These are phyloP conservation scores for Elsinoe perseae DNA, from an alignment of 2,329 filamentous ascomycete species.

Conservation along the genomic window DNA sequence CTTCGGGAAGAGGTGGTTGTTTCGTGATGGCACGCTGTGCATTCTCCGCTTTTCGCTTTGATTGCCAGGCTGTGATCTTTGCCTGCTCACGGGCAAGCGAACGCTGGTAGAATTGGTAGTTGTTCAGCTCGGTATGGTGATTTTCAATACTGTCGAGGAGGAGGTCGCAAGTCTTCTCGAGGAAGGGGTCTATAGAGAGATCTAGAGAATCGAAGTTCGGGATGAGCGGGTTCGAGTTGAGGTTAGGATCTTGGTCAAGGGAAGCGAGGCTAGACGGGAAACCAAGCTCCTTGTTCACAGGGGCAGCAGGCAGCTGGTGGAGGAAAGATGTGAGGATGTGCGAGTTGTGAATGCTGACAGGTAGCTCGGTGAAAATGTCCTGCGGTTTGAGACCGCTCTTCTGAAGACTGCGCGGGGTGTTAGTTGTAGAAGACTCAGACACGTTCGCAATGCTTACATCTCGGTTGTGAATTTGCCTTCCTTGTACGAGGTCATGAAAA, in stretches of 20 bases:
- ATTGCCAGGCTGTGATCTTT: slow-evolving; percentile 94
- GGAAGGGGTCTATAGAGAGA: slow-evolving; percentile 90
- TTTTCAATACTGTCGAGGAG: slow-evolving; percentile 94
- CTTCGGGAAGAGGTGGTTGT: slow-evolving; percentile 81
- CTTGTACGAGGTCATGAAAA: slow-evolving; percentile 87
- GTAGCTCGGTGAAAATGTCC: slow-evolving; percentile 86
- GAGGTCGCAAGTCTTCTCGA: slow-evolving; percentile 96
- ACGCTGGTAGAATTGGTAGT: slow-evolving; percentile 96
- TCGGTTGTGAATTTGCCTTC: slow-evolving; percentile 97
- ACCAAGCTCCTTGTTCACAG: slow-evolving; percentile 56
- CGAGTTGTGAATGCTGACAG: slow-evolving; percentile 88
- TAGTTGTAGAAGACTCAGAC: slow-evolving; percentile 22
- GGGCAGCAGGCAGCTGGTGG: slow-evolving; percentile 73
- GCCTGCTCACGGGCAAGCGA: slow-evolving; percentile 87
- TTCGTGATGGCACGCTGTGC: slow-evolving; percentile 75
- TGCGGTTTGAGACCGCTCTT: slow-evolving; percentile 90
- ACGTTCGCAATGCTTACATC: slow-evolving; percentile 51
- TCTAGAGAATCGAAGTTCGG: slow-evolving; percentile 87
- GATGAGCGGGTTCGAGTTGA: slow-evolving; percentile 59
- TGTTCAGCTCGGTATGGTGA: slow-evolving; percentile 98
- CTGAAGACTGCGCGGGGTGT: slow-evolving; percentile 58
- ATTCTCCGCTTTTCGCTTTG: slow-evolving; percentile 95
- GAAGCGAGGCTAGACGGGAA: slow-evolving; percentile 74
- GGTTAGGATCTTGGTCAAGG: slow-evolving; percentile 56
- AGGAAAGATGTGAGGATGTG: slow-evolving; percentile 93